Conservation (phyloP, 768 basidiomycete species). For the Suillus plorans region DNA sequence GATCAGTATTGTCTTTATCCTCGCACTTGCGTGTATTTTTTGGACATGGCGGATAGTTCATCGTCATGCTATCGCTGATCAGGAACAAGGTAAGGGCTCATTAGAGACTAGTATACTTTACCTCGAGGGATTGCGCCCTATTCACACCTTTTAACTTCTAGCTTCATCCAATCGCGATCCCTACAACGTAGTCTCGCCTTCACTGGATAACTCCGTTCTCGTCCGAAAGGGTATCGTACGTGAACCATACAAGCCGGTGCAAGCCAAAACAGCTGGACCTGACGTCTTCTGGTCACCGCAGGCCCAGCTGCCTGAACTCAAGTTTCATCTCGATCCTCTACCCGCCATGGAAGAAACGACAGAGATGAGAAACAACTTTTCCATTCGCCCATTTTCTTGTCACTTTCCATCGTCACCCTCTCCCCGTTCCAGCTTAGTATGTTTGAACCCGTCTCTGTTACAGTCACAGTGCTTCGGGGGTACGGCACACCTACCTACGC, state of each 20-base stretch:
- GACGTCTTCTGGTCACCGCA: slow-evolving; percentile 12
- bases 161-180: slow-evolving; percentile 7
- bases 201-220: slow-evolving; percentile 2
- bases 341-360: not conserved
- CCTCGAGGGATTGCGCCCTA: not conserved
- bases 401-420: slow-evolving; percentile 2
- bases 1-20: not conserved
- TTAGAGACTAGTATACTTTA: not conserved
- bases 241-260: slow-evolving; percentile 9
- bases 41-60: not conserved
- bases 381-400: not conserved
- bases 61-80: not conserved
- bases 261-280: slow-evolving; percentile 8
- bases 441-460: not conserved
- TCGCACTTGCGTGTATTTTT: not conserved
- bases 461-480: not conserved
- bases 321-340: not conserved
- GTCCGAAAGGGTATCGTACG: slow-evolving; percentile 8
- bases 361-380: not conserved
- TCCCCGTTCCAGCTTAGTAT: slow-evolving; percentile 6
- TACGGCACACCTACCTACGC: not conserved
- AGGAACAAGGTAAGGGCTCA: not conserved
- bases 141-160: not conserved
- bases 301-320: slow-evolving; percentile 1
- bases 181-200: not conserved